phyloP scores from a whole-genome alignment of 305 asterid species.

The Striga hermonthica region DNA sequence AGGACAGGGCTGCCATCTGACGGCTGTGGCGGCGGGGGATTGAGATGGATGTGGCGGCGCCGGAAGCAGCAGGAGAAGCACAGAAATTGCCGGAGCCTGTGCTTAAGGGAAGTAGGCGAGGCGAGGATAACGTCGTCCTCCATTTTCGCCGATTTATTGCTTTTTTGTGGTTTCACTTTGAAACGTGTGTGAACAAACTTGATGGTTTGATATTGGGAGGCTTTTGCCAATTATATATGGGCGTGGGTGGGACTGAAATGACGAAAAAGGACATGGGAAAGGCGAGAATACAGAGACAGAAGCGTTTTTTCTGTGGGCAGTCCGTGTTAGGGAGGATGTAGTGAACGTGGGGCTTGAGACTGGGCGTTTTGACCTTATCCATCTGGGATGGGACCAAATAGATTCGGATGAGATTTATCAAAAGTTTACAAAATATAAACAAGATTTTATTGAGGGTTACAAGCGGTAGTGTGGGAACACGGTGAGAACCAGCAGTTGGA shows the following conservation, averaged over 20 bases:
- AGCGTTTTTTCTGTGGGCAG: constrained; percentile 19
- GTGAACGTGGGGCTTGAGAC: background rate
- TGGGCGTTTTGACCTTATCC: constrained; percentile 32
- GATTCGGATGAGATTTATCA: too few species aligned
- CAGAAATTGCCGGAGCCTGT: constrained; percentile 43
- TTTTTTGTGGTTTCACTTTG: background rate
- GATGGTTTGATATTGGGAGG: background rate
- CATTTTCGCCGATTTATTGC: constrained; percentile 25
- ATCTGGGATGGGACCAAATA: background rate
- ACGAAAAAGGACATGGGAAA: constrained; percentile 25
- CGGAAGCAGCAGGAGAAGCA: constrained; percentile 64
- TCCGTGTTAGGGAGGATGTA: constrained; percentile 22
- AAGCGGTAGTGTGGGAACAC: too few species aligned
- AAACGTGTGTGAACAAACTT: background rate
- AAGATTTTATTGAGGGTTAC: too few species aligned
- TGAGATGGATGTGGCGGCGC: constrained; percentile 36
- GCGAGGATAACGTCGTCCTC: constrained; percentile 33
- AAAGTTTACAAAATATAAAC: too few species aligned
- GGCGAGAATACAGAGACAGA: background rate
- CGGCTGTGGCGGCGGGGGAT: constrained; percentile 31
- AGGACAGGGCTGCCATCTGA: constrained; percentile 49
- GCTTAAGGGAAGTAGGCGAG: constrained; percentile 43
- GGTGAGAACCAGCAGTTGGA: too few species aligned
- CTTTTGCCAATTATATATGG: background rate
- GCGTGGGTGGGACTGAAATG: constrained; percentile 1